A percentile compares a stretch with the other conserved stretches of the same genome.
Conservation (phyloP, 495 filamentous ascomycete species). For the Talaromyces borbonicus region DNA sequence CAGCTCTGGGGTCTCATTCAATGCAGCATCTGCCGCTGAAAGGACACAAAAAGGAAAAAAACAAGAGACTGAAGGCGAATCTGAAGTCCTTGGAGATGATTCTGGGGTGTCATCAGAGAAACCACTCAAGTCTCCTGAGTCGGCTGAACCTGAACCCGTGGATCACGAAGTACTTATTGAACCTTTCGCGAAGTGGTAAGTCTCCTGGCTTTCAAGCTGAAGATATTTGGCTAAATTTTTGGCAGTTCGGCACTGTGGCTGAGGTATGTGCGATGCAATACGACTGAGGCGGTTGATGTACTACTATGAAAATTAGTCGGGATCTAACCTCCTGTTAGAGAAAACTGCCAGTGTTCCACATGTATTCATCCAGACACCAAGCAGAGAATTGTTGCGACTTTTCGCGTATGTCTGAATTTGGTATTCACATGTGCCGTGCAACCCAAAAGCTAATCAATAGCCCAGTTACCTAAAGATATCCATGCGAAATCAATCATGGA, state of each 20-base stretch:
- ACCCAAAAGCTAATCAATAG: slow-evolving; percentile 9
- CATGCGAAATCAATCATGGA: slow-evolving; percentile 20
- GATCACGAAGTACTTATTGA: slow-evolving; percentile 5
- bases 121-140: too few relatives aligned
- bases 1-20: too few relatives aligned
- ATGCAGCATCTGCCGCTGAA: too few relatives aligned
- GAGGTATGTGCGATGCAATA: slow-evolving; percentile 1
- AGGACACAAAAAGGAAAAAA: too few relatives aligned
- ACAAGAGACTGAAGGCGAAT: too few relatives aligned
- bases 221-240: background rate
- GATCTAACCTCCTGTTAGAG: slow-evolving; percentile 34
- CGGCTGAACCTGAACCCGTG: too few relatives aligned
- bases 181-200: slow-evolving; percentile 1
- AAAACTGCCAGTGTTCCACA: slow-evolving; percentile 66
- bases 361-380: slow-evolving; percentile 72
- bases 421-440: slow-evolving; percentile 2
- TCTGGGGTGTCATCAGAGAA: too few relatives aligned
- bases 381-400: slow-evolving; percentile 66
- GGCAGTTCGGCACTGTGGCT: slow-evolving; percentile 7
- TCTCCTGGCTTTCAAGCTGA: background rate
- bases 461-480: slow-evolving; percentile 45
- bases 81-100: too few relatives aligned
- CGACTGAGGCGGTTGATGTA: background rate
- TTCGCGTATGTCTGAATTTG: slow-evolving; percentile 40
- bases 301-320: too few relatives aligned